Percentiles rank a stretch among this genome's conserved stretches.
Evolutionary conservation across 768 basidiomycete species (phyloP).

Genomic region (Nidularia sp.): DNA sequence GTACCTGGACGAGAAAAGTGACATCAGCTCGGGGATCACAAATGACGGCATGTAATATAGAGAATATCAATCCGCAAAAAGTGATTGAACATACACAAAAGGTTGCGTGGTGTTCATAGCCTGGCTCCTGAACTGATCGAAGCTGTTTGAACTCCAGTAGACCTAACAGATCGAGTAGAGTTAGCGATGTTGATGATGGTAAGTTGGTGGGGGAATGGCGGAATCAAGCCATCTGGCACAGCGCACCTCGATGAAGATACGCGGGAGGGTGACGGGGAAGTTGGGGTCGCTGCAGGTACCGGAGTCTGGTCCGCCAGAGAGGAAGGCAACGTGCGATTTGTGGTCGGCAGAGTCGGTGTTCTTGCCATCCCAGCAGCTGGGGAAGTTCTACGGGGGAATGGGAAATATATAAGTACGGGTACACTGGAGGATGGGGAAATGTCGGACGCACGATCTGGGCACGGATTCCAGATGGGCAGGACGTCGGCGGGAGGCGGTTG

Average conservation of each 20-base stretch:
- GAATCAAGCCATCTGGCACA: no score
- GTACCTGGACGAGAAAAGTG: no score
- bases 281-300: constrained; percentile 32
- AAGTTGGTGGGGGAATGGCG: no score
- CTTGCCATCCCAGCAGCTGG: constrained; percentile 40
- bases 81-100: constrained; percentile 40
- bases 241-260: constrained; percentile 40
- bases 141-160: constrained; percentile 27
- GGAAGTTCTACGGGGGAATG: constrained; percentile 31
- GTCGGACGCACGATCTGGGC: constrained; percentile 29
- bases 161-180: no score
- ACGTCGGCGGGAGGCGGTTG: constrained; percentile 24
- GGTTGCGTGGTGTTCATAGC: constrained; percentile 38
- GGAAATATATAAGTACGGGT: neutral
- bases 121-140: constrained; percentile 20
- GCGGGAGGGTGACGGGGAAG: constrained; percentile 30
- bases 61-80: no score
- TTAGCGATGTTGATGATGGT: no score
- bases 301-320: constrained; percentile 28
- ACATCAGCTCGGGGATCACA: no score
- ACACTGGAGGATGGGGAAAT: neutral
- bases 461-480: constrained; percentile 35
- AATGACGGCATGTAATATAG: no score
- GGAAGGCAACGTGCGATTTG: constrained; percentile 34
- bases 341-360: constrained; percentile 36